Conservation (phyloP, 805 yeast species). For the Candida golubevii region DNA sequence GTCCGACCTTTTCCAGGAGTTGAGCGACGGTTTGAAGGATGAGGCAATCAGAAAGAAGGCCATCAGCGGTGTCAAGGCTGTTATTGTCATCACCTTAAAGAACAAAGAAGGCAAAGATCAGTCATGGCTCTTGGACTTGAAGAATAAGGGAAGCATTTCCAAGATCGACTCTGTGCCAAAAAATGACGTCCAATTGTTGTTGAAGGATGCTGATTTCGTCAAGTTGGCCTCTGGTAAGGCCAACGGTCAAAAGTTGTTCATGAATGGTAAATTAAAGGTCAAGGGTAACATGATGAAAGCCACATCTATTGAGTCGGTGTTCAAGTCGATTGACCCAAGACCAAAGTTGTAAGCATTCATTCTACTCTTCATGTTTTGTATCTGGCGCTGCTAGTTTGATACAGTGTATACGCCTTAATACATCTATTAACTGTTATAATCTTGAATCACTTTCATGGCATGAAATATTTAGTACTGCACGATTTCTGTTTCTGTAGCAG, state of each 20-base stretch:
- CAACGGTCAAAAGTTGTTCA: conserved; percentile 78
- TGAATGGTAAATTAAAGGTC: conserved; percentile 80
- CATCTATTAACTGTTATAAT: background rate
- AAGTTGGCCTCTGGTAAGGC: conserved; percentile 74
- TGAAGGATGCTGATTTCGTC: conserved; percentile 66
- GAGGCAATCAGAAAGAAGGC: conserved; percentile 35
- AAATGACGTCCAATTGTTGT: conserved; percentile 59
- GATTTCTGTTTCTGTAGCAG: conserved; percentile 9
- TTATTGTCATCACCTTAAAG: conserved; percentile 52
- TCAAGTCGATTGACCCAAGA: conserved; percentile 48
- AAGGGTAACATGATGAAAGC: conserved; percentile 93
- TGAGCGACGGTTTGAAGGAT: conserved; percentile 37
- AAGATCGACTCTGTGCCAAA: conserved; percentile 28
- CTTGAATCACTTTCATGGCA: background rate
- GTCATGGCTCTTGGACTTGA: conserved; percentile 21
- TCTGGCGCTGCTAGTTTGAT: conserved; percentile 1
- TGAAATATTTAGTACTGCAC: conserved; percentile 2
- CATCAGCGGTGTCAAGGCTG: conserved; percentile 50
- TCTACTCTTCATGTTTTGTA: background rate
- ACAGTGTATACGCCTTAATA: background rate
- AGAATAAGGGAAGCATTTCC: conserved; percentile 14
- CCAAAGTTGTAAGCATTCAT: conserved; percentile 31
- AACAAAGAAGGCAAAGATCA: conserved; percentile 22
- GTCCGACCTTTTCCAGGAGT: conserved; percentile 37
- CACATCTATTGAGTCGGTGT: conserved; percentile 63